Evolutionary conservation across 192 early-diverging fungal genomes (phyloP), one percentile per base, ranked within the genome.

Genomic region (Rhizophagus sp.): DNA sequence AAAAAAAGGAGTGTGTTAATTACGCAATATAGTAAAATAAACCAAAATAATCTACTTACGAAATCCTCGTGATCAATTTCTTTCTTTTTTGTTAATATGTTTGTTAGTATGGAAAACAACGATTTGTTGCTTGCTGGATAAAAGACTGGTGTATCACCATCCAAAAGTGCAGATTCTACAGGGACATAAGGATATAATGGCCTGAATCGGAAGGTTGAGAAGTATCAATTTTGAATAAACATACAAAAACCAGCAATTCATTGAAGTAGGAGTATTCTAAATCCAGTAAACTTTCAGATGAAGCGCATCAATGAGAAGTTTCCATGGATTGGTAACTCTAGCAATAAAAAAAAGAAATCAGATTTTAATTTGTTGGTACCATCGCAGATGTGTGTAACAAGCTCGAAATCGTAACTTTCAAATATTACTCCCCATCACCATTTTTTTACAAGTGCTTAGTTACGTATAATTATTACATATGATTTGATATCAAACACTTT

Each of bases 261-360:
- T 77, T 63, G 30, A 66, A 77, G 2, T 39, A 64, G 10, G 24
- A 0, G 17, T 63, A 63, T 47, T 77, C 50, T 52, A 77, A 47
- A 1, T 34, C 19, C 27, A 39, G 63, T 19, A 77, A 12, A 47
- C 66, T 77, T 77, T 66, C 76, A 11, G n/a, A 77, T 77, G 19
- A 34, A 77, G 39, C 76, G 76, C 76, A 47, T 77, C 76, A 30
- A 77, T n/a, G 33, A 66, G 19, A 24, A 49, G n/a, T 77, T 77
- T 47, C 75, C 75, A 1, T 76, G 19, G 13, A 76, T 27, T 62
- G 27, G 22, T 30, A 66, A 66, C 11, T 66, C 22, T 50, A 72
- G 15, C 4, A 24, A 44, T 41, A 13, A 15, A 25, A 30, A 11
- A 27, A 30, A 30, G n/a, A n/a, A 30, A 30, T 30, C 17, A 1